Evolutionary conservation across 257 asterid species (phyloP).

Genomic region (Fraxinus anomala): DNA sequence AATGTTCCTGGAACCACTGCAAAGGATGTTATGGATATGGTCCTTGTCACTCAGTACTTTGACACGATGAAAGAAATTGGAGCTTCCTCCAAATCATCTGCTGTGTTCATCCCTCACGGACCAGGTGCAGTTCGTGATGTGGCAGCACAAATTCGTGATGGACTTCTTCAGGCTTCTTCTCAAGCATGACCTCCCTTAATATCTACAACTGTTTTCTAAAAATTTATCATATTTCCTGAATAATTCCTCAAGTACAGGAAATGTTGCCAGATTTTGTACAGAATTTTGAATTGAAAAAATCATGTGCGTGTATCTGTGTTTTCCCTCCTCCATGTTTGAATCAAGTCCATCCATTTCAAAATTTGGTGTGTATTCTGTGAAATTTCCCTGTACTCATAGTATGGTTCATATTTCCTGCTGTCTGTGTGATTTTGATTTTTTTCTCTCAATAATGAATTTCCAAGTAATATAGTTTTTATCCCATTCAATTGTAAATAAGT

Average conservation of each 20-base stretch:
- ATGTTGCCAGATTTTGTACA: too few relatives aligned
- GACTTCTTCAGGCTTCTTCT: conserved; percentile 49
- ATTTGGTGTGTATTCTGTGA: too few relatives aligned
- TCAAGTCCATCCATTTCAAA: too few relatives aligned
- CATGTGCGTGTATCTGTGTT: too few relatives aligned
- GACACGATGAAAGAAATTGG: conserved; percentile 67
- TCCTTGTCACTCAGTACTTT: conserved; percentile 57
- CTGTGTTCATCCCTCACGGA: conserved; percentile 59
- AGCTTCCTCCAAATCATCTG: conserved; percentile 54
- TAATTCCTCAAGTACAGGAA: too few relatives aligned
- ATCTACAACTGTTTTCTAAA: neutral
- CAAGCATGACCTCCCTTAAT: neutral
- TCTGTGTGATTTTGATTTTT: neutral
- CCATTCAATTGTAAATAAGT: neutral
- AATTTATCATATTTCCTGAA: too few relatives aligned
- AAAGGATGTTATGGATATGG: conserved; percentile 64
- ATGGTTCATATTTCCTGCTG: neutral
- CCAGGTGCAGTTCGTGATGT: conserved; percentile 60
- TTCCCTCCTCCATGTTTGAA: too few relatives aligned
- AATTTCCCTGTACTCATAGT: too few relatives aligned
- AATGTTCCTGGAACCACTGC: conserved; percentile 63
- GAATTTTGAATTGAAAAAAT: too few relatives aligned
- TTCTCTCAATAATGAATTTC: neutral
- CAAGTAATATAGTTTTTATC: too few relatives aligned
- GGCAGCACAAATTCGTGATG: conserved; percentile 54